A percentile compares a stretch with the other conserved stretches of the same genome.
Evolutionary conservation across 176 grass and related monocot species (phyloP).

Genomic region (barley (Hordeum vulgare)): MorexV3_pseudomolecules_assembly NC_058518.1:445914913-445915412

Average conservation of each 20-base stretch:
- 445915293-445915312: not conserved
- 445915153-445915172: not conserved
- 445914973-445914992: not conserved
- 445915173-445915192: not conserved
- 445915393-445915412: not conserved
- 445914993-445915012: no score
- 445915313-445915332: not conserved
- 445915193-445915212: not conserved
- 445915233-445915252: not conserved
- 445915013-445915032: not conserved
- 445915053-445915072: no score
- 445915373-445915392: not conserved
- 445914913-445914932: constrained; percentile 11
- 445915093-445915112: not conserved
- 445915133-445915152: not conserved
- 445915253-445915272: not conserved
- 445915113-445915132: not conserved
- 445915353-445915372: not conserved
- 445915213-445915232: not conserved
- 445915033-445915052: not conserved
- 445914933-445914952: not conserved
- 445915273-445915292: not conserved
- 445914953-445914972: not conserved
- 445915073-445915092: constrained; percentile 4
- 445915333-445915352: not conserved